Evolutionary conservation across 179 eudicot species (phyloP), one percentile per base, ranked within the genome.

Genomic region (Beta corolliflora): DNA sequence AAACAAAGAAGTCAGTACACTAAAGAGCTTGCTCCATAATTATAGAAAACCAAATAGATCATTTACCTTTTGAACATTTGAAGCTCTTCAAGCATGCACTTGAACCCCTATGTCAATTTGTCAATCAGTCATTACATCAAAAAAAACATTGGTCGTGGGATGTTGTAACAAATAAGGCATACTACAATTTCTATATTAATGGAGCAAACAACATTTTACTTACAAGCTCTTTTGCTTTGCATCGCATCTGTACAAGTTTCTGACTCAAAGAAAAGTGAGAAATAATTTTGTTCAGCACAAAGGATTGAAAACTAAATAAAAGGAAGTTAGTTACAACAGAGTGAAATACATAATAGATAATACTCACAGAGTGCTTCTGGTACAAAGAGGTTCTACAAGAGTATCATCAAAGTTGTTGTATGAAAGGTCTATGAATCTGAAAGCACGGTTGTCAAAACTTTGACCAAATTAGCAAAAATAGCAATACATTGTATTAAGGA

Each of bases 391-490:
- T 44, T 76, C 46, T 44, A 59, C 71, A 54, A 52, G 59, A 12
- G 25, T 45, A 56, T 60, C 71, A 23, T 78, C 25, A n/a, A 86
- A 80, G n/a, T 72, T 74, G 67, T 86, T 86, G 78, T 86, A 86
- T 2, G 89, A 86, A 82, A 86, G 83, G 75, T 86, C 89, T 44
- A 77, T 73, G 15, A 15, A 9, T 15, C 83, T 84, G 81, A 66
- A 77, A 53, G 56, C 76, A 77, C 46, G 52, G 31, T 77, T 69
- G 72, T 46, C 31, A 29, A 1, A 7, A 1, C 9, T 9, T 21
- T 8, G 1, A 12, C n/a, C 55, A 21, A 71, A 71, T 12, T 48
- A 71, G 18, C 36, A 68, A 66, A 6, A 31, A 6, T 46, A 66
- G 29, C 16, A 31, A 16, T 13, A 7, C 0, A 6, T 66, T 4